These are phyloP conservation scores for Lipomyces oligophaga DNA, from an alignment of 805 yeast genomes.

Conservation along the genomic window DNA sequence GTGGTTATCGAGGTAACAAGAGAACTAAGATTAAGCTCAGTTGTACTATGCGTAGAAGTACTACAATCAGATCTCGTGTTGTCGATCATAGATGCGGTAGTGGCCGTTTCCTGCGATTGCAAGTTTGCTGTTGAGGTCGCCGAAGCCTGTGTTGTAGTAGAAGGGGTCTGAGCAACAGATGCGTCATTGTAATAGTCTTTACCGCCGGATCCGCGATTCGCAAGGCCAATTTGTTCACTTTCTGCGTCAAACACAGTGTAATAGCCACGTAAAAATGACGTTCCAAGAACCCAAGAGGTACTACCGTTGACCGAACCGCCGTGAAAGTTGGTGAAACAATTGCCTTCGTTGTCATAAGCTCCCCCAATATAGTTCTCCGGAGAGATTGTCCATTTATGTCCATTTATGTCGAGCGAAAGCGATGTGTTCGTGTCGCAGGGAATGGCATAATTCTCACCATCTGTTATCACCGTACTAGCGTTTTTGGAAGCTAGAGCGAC, in stretches of 20 bases:
- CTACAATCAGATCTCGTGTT: too few relatives aligned
- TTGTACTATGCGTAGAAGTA: too few relatives aligned
- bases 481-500: conserved; percentile 46
- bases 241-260: conserved; percentile 58
- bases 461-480: conserved; percentile 40
- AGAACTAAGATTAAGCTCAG: too few relatives aligned
- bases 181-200: conserved; percentile 11
- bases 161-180: conserved; percentile 1
- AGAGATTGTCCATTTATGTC: conserved; percentile 45
- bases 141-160: conserved; percentile 5
- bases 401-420: conserved; percentile 45
- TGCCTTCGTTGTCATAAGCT: conserved; percentile 46
- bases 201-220: conserved; percentile 37
- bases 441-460: conserved; percentile 61
- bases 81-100: too few relatives aligned
- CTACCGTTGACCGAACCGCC: conserved; percentile 45
- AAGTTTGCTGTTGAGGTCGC: neutral
- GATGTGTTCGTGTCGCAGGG: conserved; percentile 49
- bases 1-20: too few relatives aligned
- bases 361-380: conserved; percentile 50
- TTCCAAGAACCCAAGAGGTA: conserved; percentile 60
- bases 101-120: too few relatives aligned
- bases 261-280: conserved; percentile 52
- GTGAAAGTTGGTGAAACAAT: conserved; percentile 63
- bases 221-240: conserved; percentile 51